A percentile compares a stretch with the other conserved stretches of the same genome.
Conservation (phyloP, 495 filamentous ascomycete species). For the Xanthoparmelia taractica region DNA sequence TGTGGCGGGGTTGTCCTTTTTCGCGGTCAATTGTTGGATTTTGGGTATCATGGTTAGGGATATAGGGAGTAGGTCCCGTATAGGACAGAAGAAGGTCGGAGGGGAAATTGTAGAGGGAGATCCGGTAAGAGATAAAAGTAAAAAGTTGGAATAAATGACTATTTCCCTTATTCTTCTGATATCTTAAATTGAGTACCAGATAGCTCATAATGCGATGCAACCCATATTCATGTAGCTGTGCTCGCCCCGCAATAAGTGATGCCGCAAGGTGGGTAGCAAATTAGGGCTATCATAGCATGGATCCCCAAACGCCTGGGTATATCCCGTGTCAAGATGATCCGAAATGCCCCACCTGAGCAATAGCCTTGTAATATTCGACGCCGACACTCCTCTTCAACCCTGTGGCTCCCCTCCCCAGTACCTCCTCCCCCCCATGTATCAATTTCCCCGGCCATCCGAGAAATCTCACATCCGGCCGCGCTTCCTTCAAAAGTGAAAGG, state of each 20-base stretch:
- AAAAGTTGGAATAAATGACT: too few relatives aligned
- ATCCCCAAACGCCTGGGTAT: conserved; percentile 12
- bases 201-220: too few relatives aligned
- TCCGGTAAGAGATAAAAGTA: not conserved
- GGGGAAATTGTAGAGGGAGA: not conserved
- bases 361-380: conserved; percentile 16
- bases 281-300: not conserved
- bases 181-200: too few relatives aligned
- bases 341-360: conserved; percentile 13
- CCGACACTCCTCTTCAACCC: conserved; percentile 12
- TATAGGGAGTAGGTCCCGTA: conserved; percentile 33
- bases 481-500: conserved; percentile 43
- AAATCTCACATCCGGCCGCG: conserved; percentile 49
- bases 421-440: conserved; percentile 27
- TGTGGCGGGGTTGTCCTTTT: conserved; percentile 66
- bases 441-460: conserved; percentile 49
- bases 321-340: not conserved
- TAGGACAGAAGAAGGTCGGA: not conserved
- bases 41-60: conserved; percentile 71
- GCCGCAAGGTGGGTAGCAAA: not conserved
- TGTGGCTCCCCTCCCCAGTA: not conserved
- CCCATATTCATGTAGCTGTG: too few relatives aligned
- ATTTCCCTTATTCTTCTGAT: not conserved
- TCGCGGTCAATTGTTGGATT: conserved; percentile 79
- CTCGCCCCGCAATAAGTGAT: too few relatives aligned